Base-by-base conservation (phyloP, 176 grass and related monocot genomes). In the Avena sativa region DNA sequence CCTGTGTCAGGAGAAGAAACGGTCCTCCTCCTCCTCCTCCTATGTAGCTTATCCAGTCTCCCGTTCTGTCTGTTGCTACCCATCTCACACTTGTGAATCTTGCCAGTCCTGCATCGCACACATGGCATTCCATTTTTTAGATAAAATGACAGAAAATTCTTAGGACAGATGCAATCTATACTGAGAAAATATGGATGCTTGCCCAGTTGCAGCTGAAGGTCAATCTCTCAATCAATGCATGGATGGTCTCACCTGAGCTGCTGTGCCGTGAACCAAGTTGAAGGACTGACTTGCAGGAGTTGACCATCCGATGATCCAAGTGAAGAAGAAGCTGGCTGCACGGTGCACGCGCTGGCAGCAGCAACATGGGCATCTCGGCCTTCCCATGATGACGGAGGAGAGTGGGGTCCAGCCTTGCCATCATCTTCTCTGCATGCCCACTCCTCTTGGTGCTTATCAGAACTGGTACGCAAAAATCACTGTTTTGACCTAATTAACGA, bases 371-470 rank as follows among this genome's bases (percentile, higher is more conserved):
- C 30, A 72, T 28, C 64, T 26, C 63, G 65, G 74, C 47, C 77
- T 59, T 36, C 68, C 74, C 70, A 58, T 80, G 68, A 80, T 84
- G 66, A 43, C 72, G 38, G 40, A 34, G 7, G 11, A n/a, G 32
- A 85, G 87, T 85, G 82, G 85, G 46, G 49, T 80, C 82, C 83
- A 89, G 82, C 76, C 48, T 65, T 85, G 69, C 82, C 81, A 78
- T 65, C 81, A 49, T 65, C 34, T 49, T 52, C 56, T 72, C 71
- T 84, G 57, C 56, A 49, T 2, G n/a, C 60, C 80, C 79, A 76
- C 46, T 15, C 32, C 51, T 52, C 32, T 51, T 85, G 83, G 58
- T 64, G 83, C 68, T 58, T 59, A 6, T 71, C 25, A 68, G 0
- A 79, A 61, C 14, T 48, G 28, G 52, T 64, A 32, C 23, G 28